These are phyloP conservation scores for Halteria grandinella DNA, from an alignment of 73 alveolate species.

Conservation along the genomic window DNA sequence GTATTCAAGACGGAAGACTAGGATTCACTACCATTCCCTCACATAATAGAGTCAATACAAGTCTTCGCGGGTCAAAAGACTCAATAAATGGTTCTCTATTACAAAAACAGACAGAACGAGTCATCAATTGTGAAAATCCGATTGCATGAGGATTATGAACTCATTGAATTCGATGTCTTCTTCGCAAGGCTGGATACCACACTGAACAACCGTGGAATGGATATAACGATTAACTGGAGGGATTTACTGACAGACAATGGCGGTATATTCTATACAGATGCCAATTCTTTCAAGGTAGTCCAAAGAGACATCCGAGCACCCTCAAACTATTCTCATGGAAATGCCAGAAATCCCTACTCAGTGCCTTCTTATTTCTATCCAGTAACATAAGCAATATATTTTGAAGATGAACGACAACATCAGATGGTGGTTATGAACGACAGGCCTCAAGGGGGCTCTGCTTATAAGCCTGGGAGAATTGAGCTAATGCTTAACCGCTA, in stretches of 20 bases:
- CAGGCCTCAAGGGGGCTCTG: slow-evolving; percentile 13
- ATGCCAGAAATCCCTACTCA: too few relatives aligned
- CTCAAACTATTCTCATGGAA: too few relatives aligned
- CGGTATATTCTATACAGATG: slow-evolving; percentile 29
- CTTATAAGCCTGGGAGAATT: slow-evolving; percentile 7
- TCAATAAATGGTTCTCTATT: neutral
- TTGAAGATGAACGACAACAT: neutral
- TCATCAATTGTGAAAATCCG: slow-evolving; percentile 1
- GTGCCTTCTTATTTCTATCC: slow-evolving; percentile 40
- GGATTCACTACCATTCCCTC: slow-evolving; percentile 17
- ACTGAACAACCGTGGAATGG: neutral
- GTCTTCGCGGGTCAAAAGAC: neutral
- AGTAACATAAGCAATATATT: neutral
- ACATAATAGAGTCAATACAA: neutral
- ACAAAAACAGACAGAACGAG: neutral
- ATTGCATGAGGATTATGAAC: neutral
- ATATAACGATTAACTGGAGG: slow-evolving; percentile 27
- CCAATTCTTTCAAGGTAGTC: slow-evolving; percentile 15
- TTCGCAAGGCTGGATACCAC: neutral
- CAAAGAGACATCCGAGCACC: neutral
- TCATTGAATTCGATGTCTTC: slow-evolving; percentile 15
- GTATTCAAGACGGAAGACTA: slow-evolving; percentile 24
- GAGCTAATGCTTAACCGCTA: slow-evolving; percentile 2
- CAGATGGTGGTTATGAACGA: slow-evolving; percentile 31
- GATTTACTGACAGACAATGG: neutral